Conservation (phyloP, 2,329 filamentous ascomycete species). For the Fusarium sp. region DNA sequence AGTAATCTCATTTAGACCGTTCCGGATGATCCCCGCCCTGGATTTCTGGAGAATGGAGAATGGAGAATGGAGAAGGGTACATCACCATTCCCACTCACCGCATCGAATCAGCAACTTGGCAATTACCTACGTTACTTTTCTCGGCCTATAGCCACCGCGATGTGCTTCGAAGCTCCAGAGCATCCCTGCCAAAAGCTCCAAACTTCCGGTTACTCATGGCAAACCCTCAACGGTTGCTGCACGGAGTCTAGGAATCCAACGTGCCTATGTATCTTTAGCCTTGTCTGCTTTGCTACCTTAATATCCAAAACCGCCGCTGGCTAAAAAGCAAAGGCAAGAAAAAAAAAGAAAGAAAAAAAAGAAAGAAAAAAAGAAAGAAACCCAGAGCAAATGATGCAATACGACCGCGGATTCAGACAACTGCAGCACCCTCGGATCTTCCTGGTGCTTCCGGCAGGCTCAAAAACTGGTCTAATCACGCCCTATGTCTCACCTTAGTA, state of each 20-base stretch:
- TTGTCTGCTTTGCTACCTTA: conserved; percentile 4
- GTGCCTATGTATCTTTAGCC: conserved; percentile 15
- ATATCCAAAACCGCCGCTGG: conserved; percentile 24
- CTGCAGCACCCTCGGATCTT: conserved; percentile 36
- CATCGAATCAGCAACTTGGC: conserved; percentile 36
- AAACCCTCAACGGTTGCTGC: conserved; percentile 12
- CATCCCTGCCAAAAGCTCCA: conserved; percentile 8
- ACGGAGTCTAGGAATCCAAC: conserved; percentile 2
- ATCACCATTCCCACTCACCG: conserved; percentile 27
- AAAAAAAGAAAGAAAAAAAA: not conserved
- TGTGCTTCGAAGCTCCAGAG: conserved; percentile 9
- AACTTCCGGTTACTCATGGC: conserved; percentile 6
- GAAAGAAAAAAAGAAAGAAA: conserved; percentile 9
- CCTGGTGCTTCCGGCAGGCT: conserved; percentile 32
- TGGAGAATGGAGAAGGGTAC: conserved; percentile 35
- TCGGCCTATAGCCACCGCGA: conserved; percentile 8
- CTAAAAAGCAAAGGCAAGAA: conserved; percentile 23
- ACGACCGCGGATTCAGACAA: conserved; percentile 28
- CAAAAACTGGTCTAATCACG: conserved; percentile 33
- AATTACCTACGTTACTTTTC: conserved; percentile 24
- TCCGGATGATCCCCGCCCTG: conserved; percentile 28
- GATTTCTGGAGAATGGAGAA: conserved; percentile 39
- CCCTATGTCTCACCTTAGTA: conserved; percentile 43
- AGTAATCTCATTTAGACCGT: conserved; percentile 17
- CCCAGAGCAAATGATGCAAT: conserved; percentile 42